phyloP scores from a whole-genome alignment of 805 yeast species.

The Candida pseudofarinosa region DNA sequence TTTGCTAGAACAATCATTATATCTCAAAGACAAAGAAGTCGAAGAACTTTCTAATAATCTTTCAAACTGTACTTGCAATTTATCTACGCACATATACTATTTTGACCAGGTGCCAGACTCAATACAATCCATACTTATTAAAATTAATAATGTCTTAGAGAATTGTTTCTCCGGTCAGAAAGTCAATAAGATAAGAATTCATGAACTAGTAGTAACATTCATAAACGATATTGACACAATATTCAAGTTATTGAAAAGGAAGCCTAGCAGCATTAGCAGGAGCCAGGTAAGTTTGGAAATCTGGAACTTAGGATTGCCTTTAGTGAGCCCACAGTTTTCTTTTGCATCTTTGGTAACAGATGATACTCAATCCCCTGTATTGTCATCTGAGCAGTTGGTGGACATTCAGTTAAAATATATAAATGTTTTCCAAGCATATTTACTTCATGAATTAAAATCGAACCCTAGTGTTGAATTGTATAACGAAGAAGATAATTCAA shows the following conservation, averaged over 20 bases:
- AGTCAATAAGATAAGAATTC: constrained; percentile 11
- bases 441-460: constrained; percentile 24
- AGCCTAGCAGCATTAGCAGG: constrained; percentile 35
- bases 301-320: constrained; percentile 40
- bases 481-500: constrained; percentile 11
- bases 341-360: constrained; percentile 7
- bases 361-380: constrained; percentile 8
- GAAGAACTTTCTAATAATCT: constrained; percentile 39
- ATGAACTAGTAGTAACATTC: constrained; percentile 22
- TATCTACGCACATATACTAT: constrained; percentile 77
- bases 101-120: constrained; percentile 84
- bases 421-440: constrained; percentile 31
- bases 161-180: constrained; percentile 6
- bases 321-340: constrained; percentile 20
- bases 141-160: constrained; percentile 31
- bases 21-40: constrained; percentile 18
- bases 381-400: constrained; percentile 21
- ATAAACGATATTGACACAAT: constrained; percentile 29
- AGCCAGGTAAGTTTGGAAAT: constrained; percentile 40
- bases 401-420: constrained; percentile 38
- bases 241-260: constrained; percentile 27
- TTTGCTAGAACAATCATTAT: constrained; percentile 19
- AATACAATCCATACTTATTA: constrained; percentile 59
- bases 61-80: constrained; percentile 57
- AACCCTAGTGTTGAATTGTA: constrained; percentile 8